Conservation (phyloP, 768 basidiomycete genomes). For the Mycena haematopus region DNA sequence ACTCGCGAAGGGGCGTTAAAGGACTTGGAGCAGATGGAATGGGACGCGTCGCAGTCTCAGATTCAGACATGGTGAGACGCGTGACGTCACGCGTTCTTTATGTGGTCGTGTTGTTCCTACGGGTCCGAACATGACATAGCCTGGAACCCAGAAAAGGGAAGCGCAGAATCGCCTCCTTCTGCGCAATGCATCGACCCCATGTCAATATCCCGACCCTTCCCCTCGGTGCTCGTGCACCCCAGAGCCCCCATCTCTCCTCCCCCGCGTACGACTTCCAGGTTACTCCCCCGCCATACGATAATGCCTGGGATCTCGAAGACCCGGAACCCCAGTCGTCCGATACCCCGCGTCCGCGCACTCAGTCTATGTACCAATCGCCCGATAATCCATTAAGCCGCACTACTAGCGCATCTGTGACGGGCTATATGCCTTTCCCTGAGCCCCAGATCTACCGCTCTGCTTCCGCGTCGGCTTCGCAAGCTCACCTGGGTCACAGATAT, state of each 20-base stretch:
- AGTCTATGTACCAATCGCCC: constrained; percentile 39
- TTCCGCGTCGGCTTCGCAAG: constrained; percentile 42
- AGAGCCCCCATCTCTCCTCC: constrained; percentile 17
- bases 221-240: constrained; percentile 18
- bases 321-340: constrained; percentile 27
- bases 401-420: constrained; percentile 41
- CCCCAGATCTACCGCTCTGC: constrained; percentile 56
- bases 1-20: constrained; percentile 62
- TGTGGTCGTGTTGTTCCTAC: too few relatives aligned
- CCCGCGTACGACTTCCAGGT: constrained; percentile 30
- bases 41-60: background rate
- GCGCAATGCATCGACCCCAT: constrained; percentile 16
- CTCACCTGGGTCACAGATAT: constrained; percentile 42
- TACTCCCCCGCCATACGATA: constrained; percentile 28
- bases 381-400: constrained; percentile 44
- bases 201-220: constrained; percentile 22
- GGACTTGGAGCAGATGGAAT: constrained; percentile 67
- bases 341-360: constrained; percentile 39
- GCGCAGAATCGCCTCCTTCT: background rate
- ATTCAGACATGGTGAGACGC: constrained; percentile 29
- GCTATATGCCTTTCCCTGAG: constrained; percentile 54
- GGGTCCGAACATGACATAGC: constrained; percentile 2
- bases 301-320: constrained; percentile 14
- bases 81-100: background rate
- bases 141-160: background rate